These are phyloP conservation scores for Phialocephala subalpina DNA, from an alignment of 2,329 filamentous ascomycete species.

Conservation along the genomic window DNA sequence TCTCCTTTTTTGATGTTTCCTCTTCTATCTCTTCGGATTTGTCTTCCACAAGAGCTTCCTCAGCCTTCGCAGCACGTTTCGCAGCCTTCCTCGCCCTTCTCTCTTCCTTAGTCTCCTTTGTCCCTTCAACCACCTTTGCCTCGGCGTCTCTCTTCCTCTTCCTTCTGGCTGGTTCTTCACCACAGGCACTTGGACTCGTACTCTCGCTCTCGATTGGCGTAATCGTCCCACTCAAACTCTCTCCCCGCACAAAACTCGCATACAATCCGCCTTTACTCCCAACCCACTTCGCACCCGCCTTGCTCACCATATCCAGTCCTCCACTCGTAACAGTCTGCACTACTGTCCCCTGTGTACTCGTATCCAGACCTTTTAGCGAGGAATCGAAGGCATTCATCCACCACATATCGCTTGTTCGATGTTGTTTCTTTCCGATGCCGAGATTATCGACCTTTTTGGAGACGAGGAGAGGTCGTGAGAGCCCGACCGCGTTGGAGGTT, in stretches of 20 bases:
- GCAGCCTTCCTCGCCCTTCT: slow-evolving; percentile 49
- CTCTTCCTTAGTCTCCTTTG: slow-evolving; percentile 47
- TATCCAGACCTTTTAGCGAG: slow-evolving; percentile 82
- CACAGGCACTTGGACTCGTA: not conserved
- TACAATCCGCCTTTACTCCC: slow-evolving; percentile 69
- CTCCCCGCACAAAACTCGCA: slow-evolving; percentile 84
- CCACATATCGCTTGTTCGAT: slow-evolving; percentile 81
- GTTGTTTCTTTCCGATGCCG: slow-evolving; percentile 81
- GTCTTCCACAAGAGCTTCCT: not conserved
- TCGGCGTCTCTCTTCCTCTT: slow-evolving; percentile 42
- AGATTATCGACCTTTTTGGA: slow-evolving; percentile 82
- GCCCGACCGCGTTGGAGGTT: slow-evolving; percentile 74
- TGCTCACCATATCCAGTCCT: slow-evolving; percentile 63
- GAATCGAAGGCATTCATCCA: slow-evolving; percentile 96
- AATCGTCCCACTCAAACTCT: slow-evolving; percentile 77
- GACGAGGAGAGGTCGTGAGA: slow-evolving; percentile 84
- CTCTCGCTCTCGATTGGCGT: slow-evolving; percentile 33
- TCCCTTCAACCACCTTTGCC: slow-evolving; percentile 41
- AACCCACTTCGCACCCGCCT: slow-evolving; percentile 64
- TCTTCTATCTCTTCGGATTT: slow-evolving; percentile 37
- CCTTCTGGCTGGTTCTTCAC: slow-evolving; percentile 37
- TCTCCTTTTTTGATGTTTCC: slow-evolving; percentile 30
- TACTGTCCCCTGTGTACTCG: slow-evolving; percentile 61
- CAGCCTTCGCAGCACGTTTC: slow-evolving; percentile 41
- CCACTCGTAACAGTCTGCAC: slow-evolving; percentile 63